Evolutionary conservation across 352 stramenopile species (phyloP).

Genomic region (Globisporangium recalcitrans): DNA sequence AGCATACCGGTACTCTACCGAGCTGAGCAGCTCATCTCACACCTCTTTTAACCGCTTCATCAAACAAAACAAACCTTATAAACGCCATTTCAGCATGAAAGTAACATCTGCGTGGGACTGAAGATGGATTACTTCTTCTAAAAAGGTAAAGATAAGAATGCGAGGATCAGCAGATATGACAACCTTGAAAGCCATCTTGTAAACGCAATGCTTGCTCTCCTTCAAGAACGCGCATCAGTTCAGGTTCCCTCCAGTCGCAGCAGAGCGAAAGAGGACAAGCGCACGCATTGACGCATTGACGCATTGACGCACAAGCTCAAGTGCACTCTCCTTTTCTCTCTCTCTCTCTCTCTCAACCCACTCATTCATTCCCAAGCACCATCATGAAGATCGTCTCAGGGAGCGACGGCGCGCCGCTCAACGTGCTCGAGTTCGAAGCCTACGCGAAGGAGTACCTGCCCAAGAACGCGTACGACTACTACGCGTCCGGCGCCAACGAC

Average conservation of each 20-base stretch:
- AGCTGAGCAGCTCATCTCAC: not conserved
- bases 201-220: not conserved
- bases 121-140: too few species aligned
- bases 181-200: not conserved
- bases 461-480: slow-evolving; percentile 92
- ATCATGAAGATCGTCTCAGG: slow-evolving; percentile 66
- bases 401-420: slow-evolving; percentile 74
- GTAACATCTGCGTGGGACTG: too few species aligned
- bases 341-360: not conserved
- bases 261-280: not conserved
- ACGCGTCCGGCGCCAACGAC: slow-evolving; percentile 90
- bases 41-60: not conserved
- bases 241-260: not conserved
- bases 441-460: slow-evolving; percentile 86
- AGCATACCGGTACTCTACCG: too few species aligned
- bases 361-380: not conserved
- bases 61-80: not conserved
- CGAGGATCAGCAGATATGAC: not conserved
- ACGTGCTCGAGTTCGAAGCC: slow-evolving; percentile 88
- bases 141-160: not conserved
- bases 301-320: slow-evolving; percentile 2
- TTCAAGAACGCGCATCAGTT: not conserved
- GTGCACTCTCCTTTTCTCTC: not conserved
- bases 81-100: not conserved
- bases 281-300: slow-evolving; percentile 6